phyloP scores from a whole-genome alignment of 2,329 filamentous ascomycete genomes.

The Myriangium duriaei region DNA sequence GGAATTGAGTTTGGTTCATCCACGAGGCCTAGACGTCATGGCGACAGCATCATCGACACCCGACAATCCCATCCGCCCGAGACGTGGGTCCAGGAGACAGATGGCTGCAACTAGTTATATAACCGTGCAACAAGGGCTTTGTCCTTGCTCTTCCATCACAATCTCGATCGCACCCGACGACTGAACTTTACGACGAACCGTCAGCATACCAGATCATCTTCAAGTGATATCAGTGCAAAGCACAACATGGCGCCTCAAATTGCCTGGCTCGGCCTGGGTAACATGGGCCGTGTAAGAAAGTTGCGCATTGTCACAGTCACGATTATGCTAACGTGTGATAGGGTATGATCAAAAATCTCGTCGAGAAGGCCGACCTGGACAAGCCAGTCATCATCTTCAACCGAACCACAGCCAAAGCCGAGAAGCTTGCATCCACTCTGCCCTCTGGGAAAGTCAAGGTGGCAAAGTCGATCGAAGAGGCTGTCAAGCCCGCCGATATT shows the following conservation, averaged over 20 bases:
- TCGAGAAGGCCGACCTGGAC: constrained; percentile 60
- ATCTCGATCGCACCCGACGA: too few species aligned
- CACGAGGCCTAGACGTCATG: constrained; percentile 7
- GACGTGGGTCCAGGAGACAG: too few species aligned
- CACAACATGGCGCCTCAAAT: constrained; percentile 38
- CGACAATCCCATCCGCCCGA: too few species aligned
- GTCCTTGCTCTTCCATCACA: too few species aligned
- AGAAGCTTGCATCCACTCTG: constrained; percentile 50
- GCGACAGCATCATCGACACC: not conserved
- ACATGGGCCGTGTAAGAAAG: constrained; percentile 60
- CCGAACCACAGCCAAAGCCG: constrained; percentile 54
- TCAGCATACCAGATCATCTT: too few species aligned
- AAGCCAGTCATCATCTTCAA: constrained; percentile 70
- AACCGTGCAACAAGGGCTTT: too few species aligned
- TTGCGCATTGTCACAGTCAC: not conserved
- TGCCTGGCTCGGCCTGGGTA: constrained; percentile 73
- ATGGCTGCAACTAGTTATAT: too few species aligned
- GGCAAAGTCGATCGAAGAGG: constrained; percentile 51
- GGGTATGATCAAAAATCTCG: constrained; percentile 78
- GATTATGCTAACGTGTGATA: constrained; percentile 22
- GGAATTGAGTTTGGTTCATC: too few species aligned
- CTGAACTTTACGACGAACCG: too few species aligned
- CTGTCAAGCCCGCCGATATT: constrained; percentile 56
- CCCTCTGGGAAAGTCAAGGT: constrained; percentile 51
- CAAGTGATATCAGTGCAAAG: not conserved